Evolutionary conservation across 2,329 filamentous ascomycete species (phyloP).

Genomic region (Massarina eburnea): DNA sequence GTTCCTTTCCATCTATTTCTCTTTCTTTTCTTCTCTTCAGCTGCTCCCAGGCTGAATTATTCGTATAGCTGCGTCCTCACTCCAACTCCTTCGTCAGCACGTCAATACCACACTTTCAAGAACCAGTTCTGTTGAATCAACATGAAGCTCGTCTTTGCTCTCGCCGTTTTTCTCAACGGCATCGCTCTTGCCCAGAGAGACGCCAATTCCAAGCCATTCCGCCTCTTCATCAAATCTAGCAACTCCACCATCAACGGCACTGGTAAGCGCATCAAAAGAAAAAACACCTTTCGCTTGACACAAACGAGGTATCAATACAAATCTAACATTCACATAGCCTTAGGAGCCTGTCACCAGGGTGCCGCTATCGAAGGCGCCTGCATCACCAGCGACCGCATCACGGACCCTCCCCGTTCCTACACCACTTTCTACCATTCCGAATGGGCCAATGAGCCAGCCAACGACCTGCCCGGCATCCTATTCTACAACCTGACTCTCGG

Average conservation of each 20-base stretch:
- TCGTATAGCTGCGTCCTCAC: not conserved
- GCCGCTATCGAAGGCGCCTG: conserved; percentile 49
- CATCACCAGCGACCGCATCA: conserved; percentile 4
- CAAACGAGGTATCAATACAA: not conserved
- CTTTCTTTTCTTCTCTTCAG: not conserved
- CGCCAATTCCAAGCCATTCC: conserved; percentile 20
- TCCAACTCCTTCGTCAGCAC: not conserved
- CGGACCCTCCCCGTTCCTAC: conserved; percentile 14
- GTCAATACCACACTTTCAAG: not conserved
- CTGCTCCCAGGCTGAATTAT: not conserved
- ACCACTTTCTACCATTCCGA: conserved; percentile 25
- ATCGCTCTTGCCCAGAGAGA: conserved; percentile 15
- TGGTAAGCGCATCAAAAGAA: not conserved
- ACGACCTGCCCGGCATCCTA: conserved; percentile 16
- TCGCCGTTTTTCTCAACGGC: conserved; percentile 6
- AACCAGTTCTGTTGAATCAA: not conserved
- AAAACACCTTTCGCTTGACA: not conserved
- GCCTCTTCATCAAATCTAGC: conserved; percentile 21
- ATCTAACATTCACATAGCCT: conserved; percentile 12
- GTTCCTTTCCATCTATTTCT: not conserved
- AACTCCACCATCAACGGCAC: conserved; percentile 21
- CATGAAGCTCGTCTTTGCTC: conserved; percentile 10
- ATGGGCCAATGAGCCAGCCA: conserved; percentile 3
- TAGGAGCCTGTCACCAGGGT: conserved; percentile 46
- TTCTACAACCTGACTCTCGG: conserved; percentile 13